Percentiles rank a stretch among this genome's conserved stretches.
phyloP scores from a whole-genome alignment of 805 yeast species.

The Ogataea minuta region DNA sequence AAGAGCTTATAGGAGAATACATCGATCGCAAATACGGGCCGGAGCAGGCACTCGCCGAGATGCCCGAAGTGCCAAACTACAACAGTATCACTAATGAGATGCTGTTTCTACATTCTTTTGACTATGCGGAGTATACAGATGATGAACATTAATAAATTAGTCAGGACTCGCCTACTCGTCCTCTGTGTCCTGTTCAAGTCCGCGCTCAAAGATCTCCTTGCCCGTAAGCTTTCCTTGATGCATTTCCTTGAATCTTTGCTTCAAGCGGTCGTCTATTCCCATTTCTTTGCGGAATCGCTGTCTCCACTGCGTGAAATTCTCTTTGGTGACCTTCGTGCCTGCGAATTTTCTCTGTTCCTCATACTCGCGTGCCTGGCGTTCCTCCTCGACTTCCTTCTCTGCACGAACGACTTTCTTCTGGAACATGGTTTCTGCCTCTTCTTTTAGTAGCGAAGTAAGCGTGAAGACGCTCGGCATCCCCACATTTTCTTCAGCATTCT shows the following conservation, averaged over 20 bases:
- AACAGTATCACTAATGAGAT: constrained; percentile 25
- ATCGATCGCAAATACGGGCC: constrained; percentile 7
- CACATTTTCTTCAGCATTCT: constrained; percentile 70
- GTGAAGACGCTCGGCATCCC: constrained; percentile 95
- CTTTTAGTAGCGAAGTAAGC: constrained; percentile 72
- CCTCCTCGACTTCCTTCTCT: constrained; percentile 59
- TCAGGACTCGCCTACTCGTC: constrained; percentile 32
- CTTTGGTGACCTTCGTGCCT: constrained; percentile 87
- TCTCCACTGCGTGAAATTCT: constrained; percentile 76
- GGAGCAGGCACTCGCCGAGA: neutral
- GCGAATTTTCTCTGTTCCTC: constrained; percentile 86
- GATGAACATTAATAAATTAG: constrained; percentile 5
- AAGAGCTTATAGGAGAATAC: constrained; percentile 13
- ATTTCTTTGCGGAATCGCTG: constrained; percentile 64
- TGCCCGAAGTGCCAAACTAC: constrained; percentile 15
- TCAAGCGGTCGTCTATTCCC: constrained; percentile 61
- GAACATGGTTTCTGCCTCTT: constrained; percentile 70
- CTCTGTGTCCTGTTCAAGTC: constrained; percentile 71
- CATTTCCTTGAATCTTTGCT: constrained; percentile 49
- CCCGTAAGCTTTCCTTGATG: constrained; percentile 84
- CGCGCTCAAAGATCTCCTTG: constrained; percentile 83
- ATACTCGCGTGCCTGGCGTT: constrained; percentile 61
- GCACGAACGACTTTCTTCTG: constrained; percentile 50
- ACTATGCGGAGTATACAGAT: constrained; percentile 11
- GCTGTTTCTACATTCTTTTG: constrained; percentile 20